A percentile compares a stretch with the other conserved stretches of the same genome.
These are phyloP conservation scores for Terana coerulea DNA, from an alignment of 768 basidiomycete species.

Conservation along the genomic window DNA sequence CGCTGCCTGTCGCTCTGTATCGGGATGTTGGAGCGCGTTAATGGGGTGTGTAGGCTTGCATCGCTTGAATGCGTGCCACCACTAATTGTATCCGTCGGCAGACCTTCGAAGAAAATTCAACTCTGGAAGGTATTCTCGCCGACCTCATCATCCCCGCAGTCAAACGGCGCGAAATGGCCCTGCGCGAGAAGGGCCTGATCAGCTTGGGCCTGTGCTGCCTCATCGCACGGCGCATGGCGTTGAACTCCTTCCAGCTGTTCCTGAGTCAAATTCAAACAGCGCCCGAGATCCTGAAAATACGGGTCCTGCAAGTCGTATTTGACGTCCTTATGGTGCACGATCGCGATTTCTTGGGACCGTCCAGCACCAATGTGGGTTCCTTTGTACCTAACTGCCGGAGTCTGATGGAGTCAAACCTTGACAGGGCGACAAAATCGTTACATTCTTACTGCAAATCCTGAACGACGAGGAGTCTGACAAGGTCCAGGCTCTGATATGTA, in stretches of 20 bases:
- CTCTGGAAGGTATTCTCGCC: constrained; percentile 60
- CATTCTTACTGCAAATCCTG: constrained; percentile 57
- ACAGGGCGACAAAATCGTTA: constrained; percentile 57
- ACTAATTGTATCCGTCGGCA: constrained; percentile 14
- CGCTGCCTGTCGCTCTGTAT: constrained; percentile 74
- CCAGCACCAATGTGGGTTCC: constrained; percentile 31
- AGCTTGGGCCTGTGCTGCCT: constrained; percentile 82
- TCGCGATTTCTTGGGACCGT: constrained; percentile 51
- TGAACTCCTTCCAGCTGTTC: constrained; percentile 75
- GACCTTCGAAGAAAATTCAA: constrained; percentile 66
- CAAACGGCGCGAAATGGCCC: constrained; percentile 76
- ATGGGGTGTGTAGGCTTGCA: constrained; percentile 52
- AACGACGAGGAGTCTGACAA: constrained; percentile 53
- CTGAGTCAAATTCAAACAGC: constrained; percentile 63
- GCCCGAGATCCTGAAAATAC: constrained; percentile 61
- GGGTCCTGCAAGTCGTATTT: constrained; percentile 76
- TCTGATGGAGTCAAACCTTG: not conserved
- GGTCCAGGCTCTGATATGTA: constrained; percentile 67
- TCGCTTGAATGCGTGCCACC: constrained; percentile 12
- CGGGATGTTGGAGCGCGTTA: constrained; percentile 83
- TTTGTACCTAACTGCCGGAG: not conserved
- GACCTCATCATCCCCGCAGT: constrained; percentile 92
- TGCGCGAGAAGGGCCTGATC: constrained; percentile 78
- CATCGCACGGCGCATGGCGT: constrained; percentile 74
- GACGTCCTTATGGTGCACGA: constrained; percentile 88